Evolutionary conservation across 2,329 filamentous ascomycete species (phyloP).

Genomic region (Thielaviopsis euricoi): DNA sequence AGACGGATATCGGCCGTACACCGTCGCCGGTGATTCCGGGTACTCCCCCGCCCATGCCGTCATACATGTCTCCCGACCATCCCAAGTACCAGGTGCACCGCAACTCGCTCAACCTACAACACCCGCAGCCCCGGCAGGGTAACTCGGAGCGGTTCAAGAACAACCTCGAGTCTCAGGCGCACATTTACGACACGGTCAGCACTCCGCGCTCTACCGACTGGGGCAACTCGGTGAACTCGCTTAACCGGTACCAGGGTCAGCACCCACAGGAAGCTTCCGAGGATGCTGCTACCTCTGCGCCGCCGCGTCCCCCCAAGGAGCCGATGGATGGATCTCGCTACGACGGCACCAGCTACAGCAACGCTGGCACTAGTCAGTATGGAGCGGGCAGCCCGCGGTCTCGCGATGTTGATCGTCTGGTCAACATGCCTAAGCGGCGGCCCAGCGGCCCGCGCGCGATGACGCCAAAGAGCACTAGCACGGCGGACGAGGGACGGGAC

Average conservation of each 20-base stretch:
- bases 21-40: slow-evolving; percentile 16
- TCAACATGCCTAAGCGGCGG: slow-evolving; percentile 33
- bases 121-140: slow-evolving; percentile 61
- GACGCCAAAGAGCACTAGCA: slow-evolving; percentile 37
- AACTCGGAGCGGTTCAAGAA: slow-evolving; percentile 60
- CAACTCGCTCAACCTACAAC: slow-evolving; percentile 63
- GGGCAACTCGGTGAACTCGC: slow-evolving; percentile 42
- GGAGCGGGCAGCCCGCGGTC: slow-evolving; percentile 38
- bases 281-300: slow-evolving; percentile 22
- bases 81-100: slow-evolving; percentile 71
- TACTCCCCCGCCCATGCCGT: slow-evolving; percentile 29
- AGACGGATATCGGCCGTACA: slow-evolving; percentile 26
- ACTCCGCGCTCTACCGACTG: slow-evolving; percentile 46
- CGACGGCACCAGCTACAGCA: slow-evolving; percentile 25
- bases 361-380: slow-evolving; percentile 33
- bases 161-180: slow-evolving; percentile 55
- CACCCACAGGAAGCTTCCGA: slow-evolving; percentile 27
- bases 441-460: slow-evolving; percentile 44
- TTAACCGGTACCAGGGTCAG: slow-evolving; percentile 37
- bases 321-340: slow-evolving; percentile 26
- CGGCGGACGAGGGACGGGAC: slow-evolving; percentile 27
- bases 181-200: slow-evolving; percentile 45
- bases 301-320: slow-evolving; percentile 47
- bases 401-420: slow-evolving; percentile 36
- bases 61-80: slow-evolving; percentile 42